A percentile compares a stretch with the other conserved stretches of the same genome.
Conservation (phyloP, 2,329 filamentous ascomycete species). For the Decorospora gaudefroyi region DNA sequence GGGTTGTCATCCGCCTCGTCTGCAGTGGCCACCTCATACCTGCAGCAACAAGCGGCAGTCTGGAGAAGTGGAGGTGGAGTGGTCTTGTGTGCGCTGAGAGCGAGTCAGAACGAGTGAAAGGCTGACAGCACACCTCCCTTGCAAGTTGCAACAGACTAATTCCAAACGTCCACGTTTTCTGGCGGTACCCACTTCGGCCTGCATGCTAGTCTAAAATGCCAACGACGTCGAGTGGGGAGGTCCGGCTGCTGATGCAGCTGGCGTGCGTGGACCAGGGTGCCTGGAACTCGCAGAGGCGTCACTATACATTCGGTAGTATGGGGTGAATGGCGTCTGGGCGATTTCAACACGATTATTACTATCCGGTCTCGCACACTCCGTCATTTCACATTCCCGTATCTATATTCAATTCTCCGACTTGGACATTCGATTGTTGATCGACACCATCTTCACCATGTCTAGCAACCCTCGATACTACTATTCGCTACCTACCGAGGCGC, state of each 20-base stretch:
- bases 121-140: conserved; percentile 48
- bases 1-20: conserved; percentile 20
- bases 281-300: conserved; percentile 40
- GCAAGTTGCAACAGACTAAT: conserved; percentile 32
- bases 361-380: conserved; percentile 23
- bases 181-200: conserved; percentile 41
- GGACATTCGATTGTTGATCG: conserved; percentile 16
- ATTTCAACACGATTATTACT: conserved; percentile 40
- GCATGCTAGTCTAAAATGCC: conserved; percentile 38
- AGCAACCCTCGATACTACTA: conserved; percentile 46
- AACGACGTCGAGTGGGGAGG: conserved; percentile 39
- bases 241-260: conserved; percentile 45
- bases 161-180: conserved; percentile 47
- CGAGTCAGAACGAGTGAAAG: conserved; percentile 46
- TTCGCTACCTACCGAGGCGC: conserved; percentile 45
- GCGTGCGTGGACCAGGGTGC: conserved; percentile 34
- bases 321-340: conserved; percentile 48
- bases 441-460: conserved; percentile 38
- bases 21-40: conserved; percentile 38
- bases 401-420: conserved; percentile 21
- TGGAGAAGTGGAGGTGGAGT: conserved; percentile 34
- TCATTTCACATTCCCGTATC: conserved; percentile 22
- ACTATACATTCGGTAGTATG: conserved; percentile 42
- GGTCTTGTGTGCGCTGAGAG: conserved; percentile 30
- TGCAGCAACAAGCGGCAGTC: conserved; percentile 30